Base-by-base conservation (phyloP, 1,139 yeast species). In the Suhomyces kunorum region DNA sequence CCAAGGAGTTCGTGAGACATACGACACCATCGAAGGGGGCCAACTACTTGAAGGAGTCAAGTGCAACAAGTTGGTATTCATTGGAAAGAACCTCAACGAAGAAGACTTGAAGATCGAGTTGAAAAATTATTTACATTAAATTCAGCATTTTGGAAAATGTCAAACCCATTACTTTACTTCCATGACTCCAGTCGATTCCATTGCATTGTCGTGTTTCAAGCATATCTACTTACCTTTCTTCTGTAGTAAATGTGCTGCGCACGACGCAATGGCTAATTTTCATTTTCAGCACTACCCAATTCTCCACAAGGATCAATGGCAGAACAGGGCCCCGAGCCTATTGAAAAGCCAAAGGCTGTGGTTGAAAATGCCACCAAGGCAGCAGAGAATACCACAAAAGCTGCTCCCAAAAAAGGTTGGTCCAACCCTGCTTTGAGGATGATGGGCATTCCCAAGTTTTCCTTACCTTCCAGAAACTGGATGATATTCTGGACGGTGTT, bases 1-100 rank as follows among this genome's bases (percentile, higher is more conserved):
- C n/a, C 98, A 92, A 58, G 98, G 95, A 5, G 98, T 92, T 0
- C 70, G 98, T 45, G 95, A 88, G 44, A 87, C 96, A 0, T 92
- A 88, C 60, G 98, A 92, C 47, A 71, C 88, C 1, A 74, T 84
- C 5, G 80, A 77, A 12, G 78, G 77, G 0, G 78, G 74, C 0
- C 55, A 53, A 5, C 54, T 71, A 25, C 62, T 65, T 28, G 70
- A 70, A 2, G 66, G 63, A 2, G 62, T 68, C 6, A 61, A 43
- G 1, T 57, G 66, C 14, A 71, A 72, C 47, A 85, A 87, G 59
- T 56, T 92, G 33, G 96, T 92, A 1, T 67, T 90, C 15, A 92
- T 92, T 32, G 98, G 98, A 1, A 87, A 87, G 57, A 68, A 74
- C 48, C 59, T 84, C 44, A 50, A 62, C 20, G 50, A 59, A 24